Percentiles rank a stretch among this genome's conserved stretches.
phyloP scores from a whole-genome alignment of 2,329 filamentous ascomycete species.

The Myriosclerotinia scirpicola region DNA sequence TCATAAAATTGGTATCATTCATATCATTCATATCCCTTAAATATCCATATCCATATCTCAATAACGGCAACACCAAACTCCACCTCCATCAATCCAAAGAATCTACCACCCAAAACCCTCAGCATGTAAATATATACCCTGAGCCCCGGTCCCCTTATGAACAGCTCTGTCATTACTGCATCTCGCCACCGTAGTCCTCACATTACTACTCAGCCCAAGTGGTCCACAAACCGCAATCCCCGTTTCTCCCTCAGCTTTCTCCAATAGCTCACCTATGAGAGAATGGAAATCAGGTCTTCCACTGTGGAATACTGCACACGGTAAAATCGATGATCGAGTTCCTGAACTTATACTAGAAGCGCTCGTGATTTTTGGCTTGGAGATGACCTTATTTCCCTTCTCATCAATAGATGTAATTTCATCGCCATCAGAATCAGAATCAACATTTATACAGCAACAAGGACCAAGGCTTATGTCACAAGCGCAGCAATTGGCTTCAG shows the following conservation, averaged over 20 bases:
- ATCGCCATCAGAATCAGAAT: conserved; percentile 7
- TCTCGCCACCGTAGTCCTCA: conserved; percentile 55
- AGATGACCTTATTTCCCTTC: conserved; percentile 20
- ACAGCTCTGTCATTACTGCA: conserved; percentile 61
- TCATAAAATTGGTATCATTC: conserved; percentile 1
- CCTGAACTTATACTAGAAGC: conserved; percentile 33
- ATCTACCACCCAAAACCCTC: conserved; percentile 57
- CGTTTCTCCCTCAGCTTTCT: conserved; percentile 60
- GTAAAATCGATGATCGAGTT: conserved; percentile 34
- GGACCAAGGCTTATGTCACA: conserved; percentile 31
- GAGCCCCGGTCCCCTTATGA: conserved; percentile 63
- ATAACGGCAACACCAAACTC: background rate
- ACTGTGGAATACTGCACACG: conserved; percentile 19
- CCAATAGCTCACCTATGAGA: conserved; percentile 54
- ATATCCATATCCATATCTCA: background rate
- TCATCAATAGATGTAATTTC: conserved; percentile 9
- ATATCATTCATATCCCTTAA: background rate
- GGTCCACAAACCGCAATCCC: conserved; percentile 62
- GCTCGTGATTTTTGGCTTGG: conserved; percentile 15
- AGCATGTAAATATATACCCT: conserved; percentile 60
- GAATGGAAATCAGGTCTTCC: conserved; percentile 52
- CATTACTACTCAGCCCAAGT: conserved; percentile 52
- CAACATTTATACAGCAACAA: conserved; percentile 29
- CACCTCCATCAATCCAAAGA: background rate
- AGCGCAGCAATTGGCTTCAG: conserved; percentile 24